A percentile compares a stretch with the other conserved stretches of the same genome.
These are phyloP conservation scores for Linum lewisii DNA, from an alignment of 345 rosid genomes.

Conservation along the genomic window DNA sequence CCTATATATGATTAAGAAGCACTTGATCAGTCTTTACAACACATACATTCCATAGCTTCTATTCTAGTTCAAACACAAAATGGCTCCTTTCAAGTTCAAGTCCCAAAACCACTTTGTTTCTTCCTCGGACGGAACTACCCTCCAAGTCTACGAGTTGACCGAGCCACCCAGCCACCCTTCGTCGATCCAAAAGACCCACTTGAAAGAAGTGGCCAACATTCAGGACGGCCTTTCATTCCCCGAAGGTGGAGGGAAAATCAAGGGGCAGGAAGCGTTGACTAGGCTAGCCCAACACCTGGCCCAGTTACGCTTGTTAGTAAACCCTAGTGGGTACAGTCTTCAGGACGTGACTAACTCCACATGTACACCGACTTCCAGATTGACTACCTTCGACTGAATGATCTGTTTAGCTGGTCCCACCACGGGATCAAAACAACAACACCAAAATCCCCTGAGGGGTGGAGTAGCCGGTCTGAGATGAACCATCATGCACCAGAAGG, in stretches of 20 bases:
- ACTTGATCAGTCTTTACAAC: too few species aligned
- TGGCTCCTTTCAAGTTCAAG: neutral
- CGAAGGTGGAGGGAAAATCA: neutral
- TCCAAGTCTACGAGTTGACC: neutral
- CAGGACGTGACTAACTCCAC: neutral
- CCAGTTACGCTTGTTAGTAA: neutral
- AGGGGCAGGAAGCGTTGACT: neutral
- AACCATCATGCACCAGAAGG: too few species aligned
- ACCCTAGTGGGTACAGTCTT: neutral
- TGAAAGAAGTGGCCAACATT: too few species aligned
- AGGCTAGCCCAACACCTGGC: neutral
- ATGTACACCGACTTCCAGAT: neutral
- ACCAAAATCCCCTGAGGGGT: too few species aligned
- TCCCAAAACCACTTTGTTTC: neutral
- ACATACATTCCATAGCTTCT: too few species aligned
- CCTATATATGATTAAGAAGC: too few species aligned
- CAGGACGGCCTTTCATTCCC: neutral
- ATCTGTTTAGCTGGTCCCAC: neutral
- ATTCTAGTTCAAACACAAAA: too few species aligned
- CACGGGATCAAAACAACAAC: neutral
- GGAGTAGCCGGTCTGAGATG: too few species aligned
- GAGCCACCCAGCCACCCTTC: neutral
- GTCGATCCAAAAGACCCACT: too few species aligned
- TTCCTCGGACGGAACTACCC: neutral
- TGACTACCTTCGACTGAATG: neutral